These are phyloP conservation scores for Tricholoma sp. DNA, from an alignment of 768 basidiomycete species.

Conservation along the genomic window DNA sequence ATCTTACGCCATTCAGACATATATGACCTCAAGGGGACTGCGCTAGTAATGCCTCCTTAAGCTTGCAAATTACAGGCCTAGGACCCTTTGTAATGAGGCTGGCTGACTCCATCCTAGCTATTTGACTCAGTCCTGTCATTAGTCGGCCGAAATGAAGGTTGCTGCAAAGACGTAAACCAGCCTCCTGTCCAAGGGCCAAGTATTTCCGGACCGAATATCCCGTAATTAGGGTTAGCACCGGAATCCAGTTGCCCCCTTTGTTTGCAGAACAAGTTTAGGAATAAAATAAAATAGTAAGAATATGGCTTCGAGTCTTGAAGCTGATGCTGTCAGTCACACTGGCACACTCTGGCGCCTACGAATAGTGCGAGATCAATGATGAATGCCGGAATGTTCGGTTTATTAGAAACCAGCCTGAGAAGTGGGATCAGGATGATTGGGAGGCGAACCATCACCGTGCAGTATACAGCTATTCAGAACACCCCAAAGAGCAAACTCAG, in stretches of 20 bases:
- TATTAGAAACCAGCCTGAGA: too few species aligned
- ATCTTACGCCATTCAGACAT: neutral
- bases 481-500: neutral
- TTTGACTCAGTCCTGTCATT: neutral
- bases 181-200: neutral
- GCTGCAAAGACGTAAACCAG: neutral
- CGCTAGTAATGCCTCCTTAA: too few species aligned
- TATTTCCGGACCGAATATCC: neutral
- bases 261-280: too few species aligned
- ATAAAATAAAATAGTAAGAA: neutral
- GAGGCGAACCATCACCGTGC: neutral
- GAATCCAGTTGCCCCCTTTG: too few species aligned
- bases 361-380: too few species aligned
- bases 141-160: neutral
- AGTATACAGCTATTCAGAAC: neutral
- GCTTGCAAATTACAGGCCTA: neutral
- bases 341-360: neutral
- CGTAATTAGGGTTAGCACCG: neutral
- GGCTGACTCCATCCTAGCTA: too few species aligned
- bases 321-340: too few species aligned
- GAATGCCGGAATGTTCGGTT: too few species aligned
- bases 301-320: too few species aligned
- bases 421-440: too few species aligned
- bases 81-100: too few species aligned
- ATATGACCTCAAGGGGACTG: neutral